A percentile compares a stretch with the other conserved stretches of the same genome.
Conservation (phyloP, 2,329 filamentous ascomycete genomes). For the Penicillium olsonii region DNA sequence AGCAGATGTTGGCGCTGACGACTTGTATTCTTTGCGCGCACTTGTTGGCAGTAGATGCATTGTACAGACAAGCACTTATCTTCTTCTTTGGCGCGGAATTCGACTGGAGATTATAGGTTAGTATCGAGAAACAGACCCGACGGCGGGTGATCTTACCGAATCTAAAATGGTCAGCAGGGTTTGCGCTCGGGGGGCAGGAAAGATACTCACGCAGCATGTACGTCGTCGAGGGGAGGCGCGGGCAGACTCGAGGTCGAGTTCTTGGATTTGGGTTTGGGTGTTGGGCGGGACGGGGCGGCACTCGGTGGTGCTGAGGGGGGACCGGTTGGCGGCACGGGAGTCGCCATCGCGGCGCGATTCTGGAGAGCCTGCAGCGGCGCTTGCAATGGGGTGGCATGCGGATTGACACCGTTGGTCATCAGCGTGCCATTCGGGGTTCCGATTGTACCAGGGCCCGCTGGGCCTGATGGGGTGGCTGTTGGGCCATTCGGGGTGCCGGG, state of each 20-base stretch:
- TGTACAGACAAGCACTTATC: slow-evolving; percentile 53
- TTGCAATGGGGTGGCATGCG: slow-evolving; percentile 47
- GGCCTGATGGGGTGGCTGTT: slow-evolving; percentile 33
- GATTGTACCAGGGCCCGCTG: slow-evolving; percentile 36
- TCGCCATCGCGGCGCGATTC: slow-evolving; percentile 43
- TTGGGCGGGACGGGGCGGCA: slow-evolving; percentile 37
- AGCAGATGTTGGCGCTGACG: slow-evolving; percentile 51
- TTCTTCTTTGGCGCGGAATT: slow-evolving; percentile 50
- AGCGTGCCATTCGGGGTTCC: slow-evolving; percentile 45
- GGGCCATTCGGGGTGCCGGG: slow-evolving; percentile 44
- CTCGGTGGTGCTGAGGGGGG: slow-evolving; percentile 32
- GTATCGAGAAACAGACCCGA: background rate
- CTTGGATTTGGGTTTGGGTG: slow-evolving; percentile 42
- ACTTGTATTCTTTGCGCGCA: slow-evolving; percentile 53
- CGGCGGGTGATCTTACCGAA: too few relatives aligned
- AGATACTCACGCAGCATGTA: slow-evolving; percentile 41
- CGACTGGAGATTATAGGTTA: slow-evolving; percentile 39
- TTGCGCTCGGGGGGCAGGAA: too few relatives aligned
- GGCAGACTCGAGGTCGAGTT: slow-evolving; percentile 44
- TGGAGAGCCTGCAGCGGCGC: slow-evolving; percentile 43
- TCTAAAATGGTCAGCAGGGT: too few relatives aligned
- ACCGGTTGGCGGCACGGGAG: slow-evolving; percentile 36
- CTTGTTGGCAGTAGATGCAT: slow-evolving; percentile 54
- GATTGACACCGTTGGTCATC: slow-evolving; percentile 47
- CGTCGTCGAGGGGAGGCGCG: slow-evolving; percentile 50